Percentiles rank a stretch among this genome's conserved stretches.
These are phyloP conservation scores for Jamesozyma hellenica DNA, from an alignment of 805 yeast species.

Conservation along the genomic window DNA sequence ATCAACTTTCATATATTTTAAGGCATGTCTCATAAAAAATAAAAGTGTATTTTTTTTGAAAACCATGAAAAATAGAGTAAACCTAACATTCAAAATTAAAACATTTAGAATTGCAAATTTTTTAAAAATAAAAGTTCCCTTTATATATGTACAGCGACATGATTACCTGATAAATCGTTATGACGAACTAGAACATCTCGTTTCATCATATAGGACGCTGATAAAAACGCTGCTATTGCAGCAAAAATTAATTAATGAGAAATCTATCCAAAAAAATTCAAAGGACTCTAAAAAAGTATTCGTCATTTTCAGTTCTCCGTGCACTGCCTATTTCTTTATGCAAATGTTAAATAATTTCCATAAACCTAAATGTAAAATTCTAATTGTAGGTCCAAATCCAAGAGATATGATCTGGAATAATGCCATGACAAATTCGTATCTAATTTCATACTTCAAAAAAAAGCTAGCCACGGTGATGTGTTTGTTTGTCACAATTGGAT, in stretches of 20 bases:
- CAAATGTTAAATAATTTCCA: constrained; percentile 40
- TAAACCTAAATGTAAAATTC: constrained; percentile 35
- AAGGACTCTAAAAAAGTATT: constrained; percentile 38
- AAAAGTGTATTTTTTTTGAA: neutral
- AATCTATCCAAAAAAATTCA: neutral
- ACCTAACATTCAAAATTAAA: neutral
- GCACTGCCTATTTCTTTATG: constrained; percentile 53
- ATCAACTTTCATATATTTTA: neutral
- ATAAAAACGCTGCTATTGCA: neutral
- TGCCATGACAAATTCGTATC: constrained; percentile 33
- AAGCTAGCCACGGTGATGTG: constrained; percentile 38
- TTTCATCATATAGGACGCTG: neutral
- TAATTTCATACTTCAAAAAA: constrained; percentile 32
- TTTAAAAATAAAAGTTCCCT: neutral
- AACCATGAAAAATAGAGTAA: neutral
- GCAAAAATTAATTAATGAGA: neutral
- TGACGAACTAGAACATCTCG: neutral
- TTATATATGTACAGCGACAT: neutral
- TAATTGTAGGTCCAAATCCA: constrained; percentile 48
- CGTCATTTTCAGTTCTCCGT: constrained; percentile 47
- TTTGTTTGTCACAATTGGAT: constrained; percentile 44
- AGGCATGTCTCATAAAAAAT: neutral
- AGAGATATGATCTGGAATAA: constrained; percentile 67
- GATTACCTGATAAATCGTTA: neutral
- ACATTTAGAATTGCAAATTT: neutral